Conservation (phyloP, 139 green algal genomes). For the Ettlia oleoabundans region DNA sequence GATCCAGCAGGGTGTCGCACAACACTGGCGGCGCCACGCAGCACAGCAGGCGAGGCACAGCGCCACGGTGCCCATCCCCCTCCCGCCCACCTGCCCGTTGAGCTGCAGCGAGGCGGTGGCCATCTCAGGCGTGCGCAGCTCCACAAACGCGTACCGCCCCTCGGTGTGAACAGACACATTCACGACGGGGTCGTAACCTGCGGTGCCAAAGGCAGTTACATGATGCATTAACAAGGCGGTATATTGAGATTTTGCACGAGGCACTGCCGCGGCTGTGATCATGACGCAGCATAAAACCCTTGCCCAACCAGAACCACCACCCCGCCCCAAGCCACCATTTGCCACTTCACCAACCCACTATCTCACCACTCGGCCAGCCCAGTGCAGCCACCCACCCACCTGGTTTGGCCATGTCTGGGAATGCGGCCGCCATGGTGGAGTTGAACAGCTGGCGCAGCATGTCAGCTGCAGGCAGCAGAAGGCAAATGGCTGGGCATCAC, state of each 20-base stretch:
- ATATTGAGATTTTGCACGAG: no score
- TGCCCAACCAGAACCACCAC: no score
- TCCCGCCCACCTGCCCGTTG: conserved; percentile 63
- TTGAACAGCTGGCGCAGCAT: conserved; percentile 83
- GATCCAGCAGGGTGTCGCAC: no score
- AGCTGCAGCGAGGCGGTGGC: conserved; percentile 84
- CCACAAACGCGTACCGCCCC: conserved; percentile 86
- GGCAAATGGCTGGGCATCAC: neutral
- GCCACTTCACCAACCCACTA: no score
- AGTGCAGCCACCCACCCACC: no score
- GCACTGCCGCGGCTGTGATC: no score
- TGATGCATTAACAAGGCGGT: no score
- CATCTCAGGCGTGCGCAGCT: conserved; percentile 88
- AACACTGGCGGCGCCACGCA: neutral
- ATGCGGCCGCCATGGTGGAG: conserved; percentile 73
- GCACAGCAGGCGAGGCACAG: no score
- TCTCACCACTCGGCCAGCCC: no score
- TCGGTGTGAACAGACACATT: conserved; percentile 64
- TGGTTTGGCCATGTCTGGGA: conserved; percentile 64
- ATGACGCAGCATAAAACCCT: no score
- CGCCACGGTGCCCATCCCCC: neutral
- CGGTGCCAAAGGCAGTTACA: no score
- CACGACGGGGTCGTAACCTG: conserved; percentile 75
- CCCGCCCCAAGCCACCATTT: no score
- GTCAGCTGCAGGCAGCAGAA: conserved; percentile 37